These are phyloP conservation scores for Sugiyamaella pinicola DNA, from an alignment of 1,139 yeast genomes.

Conservation along the genomic window DNA sequence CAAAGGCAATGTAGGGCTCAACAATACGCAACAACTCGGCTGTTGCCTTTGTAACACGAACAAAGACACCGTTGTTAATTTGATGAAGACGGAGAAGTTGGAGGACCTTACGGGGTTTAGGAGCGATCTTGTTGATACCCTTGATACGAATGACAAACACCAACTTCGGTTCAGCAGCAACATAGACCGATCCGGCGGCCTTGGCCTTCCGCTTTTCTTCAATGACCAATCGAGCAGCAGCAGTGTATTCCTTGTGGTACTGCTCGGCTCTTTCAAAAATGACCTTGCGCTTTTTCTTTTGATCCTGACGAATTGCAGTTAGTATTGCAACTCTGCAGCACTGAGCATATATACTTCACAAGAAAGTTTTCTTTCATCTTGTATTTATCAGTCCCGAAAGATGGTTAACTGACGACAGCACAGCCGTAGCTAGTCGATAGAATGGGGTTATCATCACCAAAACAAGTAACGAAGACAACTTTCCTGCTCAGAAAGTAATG, in stretches of 20 bases:
- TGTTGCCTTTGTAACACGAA: constrained; percentile 98
- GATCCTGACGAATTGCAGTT: constrained; percentile 44
- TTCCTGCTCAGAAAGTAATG: background rate
- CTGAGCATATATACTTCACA: constrained; percentile 24
- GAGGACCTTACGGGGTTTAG: constrained; percentile 99
- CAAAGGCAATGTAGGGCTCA: constrained; percentile 99
- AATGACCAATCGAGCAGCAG: constrained; percentile 91
- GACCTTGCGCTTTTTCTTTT: constrained; percentile 85
- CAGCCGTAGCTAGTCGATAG: constrained; percentile 50
- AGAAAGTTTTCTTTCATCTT: constrained; percentile 16
- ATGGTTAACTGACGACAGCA: constrained; percentile 98
- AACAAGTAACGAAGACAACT: constrained; percentile 4
- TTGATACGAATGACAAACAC: constrained; percentile 98
- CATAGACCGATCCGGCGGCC: constrained; percentile 87
- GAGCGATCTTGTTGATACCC: constrained; percentile 99
- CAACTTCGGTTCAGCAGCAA: constrained; percentile 95
- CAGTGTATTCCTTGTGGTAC: constrained; percentile 95
- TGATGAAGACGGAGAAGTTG: constrained; percentile 97
- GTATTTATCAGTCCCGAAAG: constrained; percentile 91
- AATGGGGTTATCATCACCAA: constrained; percentile 23
- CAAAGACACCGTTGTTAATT: constrained; percentile 98
- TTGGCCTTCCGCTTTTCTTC: constrained; percentile 95
- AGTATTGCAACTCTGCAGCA: constrained; percentile 20
- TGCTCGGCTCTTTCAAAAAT: constrained; percentile 97
- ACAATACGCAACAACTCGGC: constrained; percentile 93